Evolutionary conservation across 495 filamentous ascomycete genomes (phyloP).

Genomic region (Copromyces sp.): DNA sequence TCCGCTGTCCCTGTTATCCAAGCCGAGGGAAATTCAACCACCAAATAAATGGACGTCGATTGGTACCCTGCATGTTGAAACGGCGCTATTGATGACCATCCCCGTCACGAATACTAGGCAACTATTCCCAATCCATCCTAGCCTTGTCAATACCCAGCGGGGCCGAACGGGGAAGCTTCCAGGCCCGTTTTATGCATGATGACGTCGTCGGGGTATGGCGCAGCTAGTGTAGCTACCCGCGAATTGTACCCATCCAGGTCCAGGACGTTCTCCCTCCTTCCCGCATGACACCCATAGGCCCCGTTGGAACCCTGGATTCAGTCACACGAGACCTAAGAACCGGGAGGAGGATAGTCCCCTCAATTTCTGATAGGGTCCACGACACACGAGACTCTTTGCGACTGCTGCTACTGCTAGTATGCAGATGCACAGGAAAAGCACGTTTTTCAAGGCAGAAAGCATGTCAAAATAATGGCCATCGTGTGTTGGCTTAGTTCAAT

Average conservation of each 20-base stretch:
- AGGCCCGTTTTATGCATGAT: neutral
- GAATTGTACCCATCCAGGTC: neutral
- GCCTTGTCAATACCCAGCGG: neutral
- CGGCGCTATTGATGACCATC: neutral
- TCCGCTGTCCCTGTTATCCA: neutral
- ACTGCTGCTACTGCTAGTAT: neutral
- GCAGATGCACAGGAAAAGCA: neutral
- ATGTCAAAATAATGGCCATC: neutral
- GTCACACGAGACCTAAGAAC: neutral
- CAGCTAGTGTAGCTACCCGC: neutral
- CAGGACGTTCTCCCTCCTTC: neutral
- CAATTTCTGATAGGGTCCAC: neutral
- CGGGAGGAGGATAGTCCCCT: neutral
- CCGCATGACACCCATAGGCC: neutral
- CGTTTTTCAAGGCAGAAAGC: neutral
- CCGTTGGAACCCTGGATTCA: neutral
- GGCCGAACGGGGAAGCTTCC: neutral
- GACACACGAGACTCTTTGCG: neutral
- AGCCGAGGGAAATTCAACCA: neutral
- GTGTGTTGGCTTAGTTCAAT: neutral
- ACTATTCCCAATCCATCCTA: neutral
- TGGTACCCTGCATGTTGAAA: neutral
- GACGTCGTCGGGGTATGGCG: neutral
- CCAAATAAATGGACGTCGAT: neutral
- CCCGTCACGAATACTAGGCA: neutral